Conservation (phyloP, 768 basidiomycete species). For the Collybiopsis confluens region DNA sequence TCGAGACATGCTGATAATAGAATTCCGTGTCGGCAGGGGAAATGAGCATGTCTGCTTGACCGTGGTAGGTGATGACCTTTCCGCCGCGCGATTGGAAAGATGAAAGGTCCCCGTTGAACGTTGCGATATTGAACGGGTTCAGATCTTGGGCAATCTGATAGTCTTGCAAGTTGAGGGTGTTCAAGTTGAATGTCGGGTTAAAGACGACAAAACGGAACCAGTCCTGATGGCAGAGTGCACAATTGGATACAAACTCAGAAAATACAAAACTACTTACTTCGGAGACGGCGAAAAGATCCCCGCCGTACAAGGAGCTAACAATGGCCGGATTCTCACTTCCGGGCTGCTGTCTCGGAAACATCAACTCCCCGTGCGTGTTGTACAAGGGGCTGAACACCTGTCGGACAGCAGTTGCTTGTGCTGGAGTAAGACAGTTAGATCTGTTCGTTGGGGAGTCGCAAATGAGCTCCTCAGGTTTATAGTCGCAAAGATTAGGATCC, state of each 20-base stretch:
- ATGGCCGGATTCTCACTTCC: slow-evolving; percentile 7
- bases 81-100: slow-evolving; percentile 15
- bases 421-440: slow-evolving; percentile 12
- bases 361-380: slow-evolving; percentile 3
- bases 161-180: slow-evolving; percentile 2
- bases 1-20: too few species aligned
- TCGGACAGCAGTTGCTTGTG: slow-evolving; percentile 11
- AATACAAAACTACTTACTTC: neutral
- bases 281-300: neutral
- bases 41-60: slow-evolving; percentile 11
- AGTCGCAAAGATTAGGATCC: slow-evolving; percentile 15
- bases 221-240: neutral
- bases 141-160: neutral
- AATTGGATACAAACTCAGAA: neutral
- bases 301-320: slow-evolving; percentile 1
- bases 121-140: slow-evolving; percentile 1
- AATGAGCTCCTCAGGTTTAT: slow-evolving; percentile 12
- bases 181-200: too few species aligned
- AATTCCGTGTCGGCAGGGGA: too few species aligned
- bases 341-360: slow-evolving; percentile 12
- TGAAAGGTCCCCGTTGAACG: slow-evolving; percentile 11
- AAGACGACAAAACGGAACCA: neutral
- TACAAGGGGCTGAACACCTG: slow-evolving; percentile 11
- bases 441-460: slow-evolving; percentile 2
- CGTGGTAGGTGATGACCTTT: slow-evolving; percentile 17